These are phyloP conservation scores for Conoideocrella luteorostrata DNA, from an alignment of 2,329 filamentous ascomycete genomes.

Conservation along the genomic window DNA sequence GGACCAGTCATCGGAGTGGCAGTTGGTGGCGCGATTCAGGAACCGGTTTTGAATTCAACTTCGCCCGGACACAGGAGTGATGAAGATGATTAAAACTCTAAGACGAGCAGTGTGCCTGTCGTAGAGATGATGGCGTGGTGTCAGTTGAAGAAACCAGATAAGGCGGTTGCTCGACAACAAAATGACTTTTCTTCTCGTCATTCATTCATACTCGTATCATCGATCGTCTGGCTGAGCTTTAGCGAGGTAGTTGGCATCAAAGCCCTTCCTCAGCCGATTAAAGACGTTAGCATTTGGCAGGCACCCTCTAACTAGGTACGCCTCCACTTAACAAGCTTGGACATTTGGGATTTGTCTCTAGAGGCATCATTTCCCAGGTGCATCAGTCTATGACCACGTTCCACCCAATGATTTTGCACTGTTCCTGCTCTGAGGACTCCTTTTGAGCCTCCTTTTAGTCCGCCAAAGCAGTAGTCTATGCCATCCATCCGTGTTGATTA, in stretches of 20 bases:
- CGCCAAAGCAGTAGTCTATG: too few species aligned
- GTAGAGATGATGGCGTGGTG: constrained; percentile 7
- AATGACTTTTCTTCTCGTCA: not conserved
- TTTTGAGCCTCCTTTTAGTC: too few species aligned
- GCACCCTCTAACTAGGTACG: not conserved
- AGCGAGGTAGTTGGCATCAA: too few species aligned
- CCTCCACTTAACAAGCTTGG: not conserved
- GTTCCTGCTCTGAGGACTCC: too few species aligned
- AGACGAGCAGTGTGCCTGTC: constrained; percentile 22
- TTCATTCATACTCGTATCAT: not conserved
- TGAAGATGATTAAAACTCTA: constrained; percentile 2
- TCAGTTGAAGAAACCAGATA: too few species aligned
- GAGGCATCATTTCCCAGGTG: not conserved
- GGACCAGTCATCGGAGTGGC: not conserved
- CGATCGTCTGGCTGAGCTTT: too few species aligned
- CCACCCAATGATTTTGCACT: too few species aligned
- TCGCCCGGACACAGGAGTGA: not conserved
- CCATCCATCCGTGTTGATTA: too few species aligned
- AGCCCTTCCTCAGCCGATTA: not conserved
- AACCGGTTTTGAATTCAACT: not conserved
- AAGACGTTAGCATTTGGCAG: not conserved
- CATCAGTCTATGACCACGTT: not conserved
- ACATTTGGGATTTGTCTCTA: not conserved
- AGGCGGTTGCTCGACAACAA: not conserved
- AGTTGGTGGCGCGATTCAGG: not conserved